Percentiles rank a stretch among this genome's conserved stretches.
These are phyloP conservation scores for Hygrocybe coccinea DNA, from an alignment of 768 basidiomycete genomes.

Conservation along the genomic window DNA sequence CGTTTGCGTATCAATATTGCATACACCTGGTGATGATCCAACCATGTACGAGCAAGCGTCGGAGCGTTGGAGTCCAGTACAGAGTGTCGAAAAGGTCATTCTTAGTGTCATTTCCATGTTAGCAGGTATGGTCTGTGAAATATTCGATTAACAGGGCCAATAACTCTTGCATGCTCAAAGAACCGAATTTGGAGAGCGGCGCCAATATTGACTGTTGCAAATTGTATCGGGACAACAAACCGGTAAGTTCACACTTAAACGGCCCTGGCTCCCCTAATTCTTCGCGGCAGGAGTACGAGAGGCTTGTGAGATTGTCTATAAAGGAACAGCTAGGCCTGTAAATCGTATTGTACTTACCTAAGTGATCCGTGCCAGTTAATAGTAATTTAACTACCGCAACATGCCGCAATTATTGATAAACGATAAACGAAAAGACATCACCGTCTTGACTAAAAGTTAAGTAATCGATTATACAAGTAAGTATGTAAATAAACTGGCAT, in stretches of 20 bases:
- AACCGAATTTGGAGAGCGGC: slow-evolving; percentile 96
- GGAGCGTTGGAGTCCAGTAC: slow-evolving; percentile 98
- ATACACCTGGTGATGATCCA: slow-evolving; percentile 88
- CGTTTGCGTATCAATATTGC: slow-evolving; percentile 97
- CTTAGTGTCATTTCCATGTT: slow-evolving; percentile 97
- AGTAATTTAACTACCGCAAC: too few relatives aligned
- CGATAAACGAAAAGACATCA: too few relatives aligned
- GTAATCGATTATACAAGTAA: slow-evolving; percentile 1
- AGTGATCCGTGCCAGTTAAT: too few relatives aligned
- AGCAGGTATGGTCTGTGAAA: slow-evolving; percentile 51
- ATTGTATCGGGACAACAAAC: slow-evolving; percentile 83
- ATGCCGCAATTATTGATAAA: too few relatives aligned
- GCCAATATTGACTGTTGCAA: slow-evolving; percentile 98
- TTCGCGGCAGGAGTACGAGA: slow-evolving; percentile 67
- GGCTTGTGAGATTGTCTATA: slow-evolving; percentile 77
- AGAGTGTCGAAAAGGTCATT: slow-evolving; percentile 95
- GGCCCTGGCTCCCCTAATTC: neutral
- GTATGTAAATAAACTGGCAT: slow-evolving; percentile 1
- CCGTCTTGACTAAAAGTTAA: neutral
- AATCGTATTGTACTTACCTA: neutral
- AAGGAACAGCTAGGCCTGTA: slow-evolving; percentile 78
- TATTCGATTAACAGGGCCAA: neutral
- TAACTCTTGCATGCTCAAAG: slow-evolving; percentile 32
- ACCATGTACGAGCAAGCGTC: slow-evolving; percentile 88
- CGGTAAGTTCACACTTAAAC: slow-evolving; percentile 4